These are phyloP conservation scores for Botrytis fabae DNA, from an alignment of 2,329 filamentous ascomycete genomes.

Conservation along the genomic window DNA sequence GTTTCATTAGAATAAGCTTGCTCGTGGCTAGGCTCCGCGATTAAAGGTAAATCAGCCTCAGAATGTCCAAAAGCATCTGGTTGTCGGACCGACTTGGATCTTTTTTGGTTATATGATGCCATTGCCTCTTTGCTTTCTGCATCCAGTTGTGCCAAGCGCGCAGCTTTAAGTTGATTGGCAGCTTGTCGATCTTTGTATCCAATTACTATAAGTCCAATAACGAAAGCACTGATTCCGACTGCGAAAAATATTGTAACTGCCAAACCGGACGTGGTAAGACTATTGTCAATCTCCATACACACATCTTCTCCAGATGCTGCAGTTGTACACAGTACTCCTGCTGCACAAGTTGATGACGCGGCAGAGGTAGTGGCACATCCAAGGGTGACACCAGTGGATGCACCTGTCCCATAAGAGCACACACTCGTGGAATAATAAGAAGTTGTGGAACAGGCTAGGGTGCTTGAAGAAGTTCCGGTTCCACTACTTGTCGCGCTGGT, in stretches of 20 bases:
- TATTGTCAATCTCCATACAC: conserved; percentile 7
- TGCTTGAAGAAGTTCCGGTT: not conserved
- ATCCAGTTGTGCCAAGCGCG: conserved; percentile 9
- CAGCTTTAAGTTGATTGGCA: not conserved
- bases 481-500: not conserved
- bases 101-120: not conserved
- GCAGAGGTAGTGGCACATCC: conserved; percentile 16
- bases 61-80: conserved; percentile 1
- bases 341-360: conserved; percentile 1
- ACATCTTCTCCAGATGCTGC: not conserved
- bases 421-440: conserved; percentile 9
- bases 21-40: not conserved
- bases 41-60: conserved; percentile 1
- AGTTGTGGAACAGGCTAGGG: conserved; percentile 19
- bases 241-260: conserved; percentile 19
- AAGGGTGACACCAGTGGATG: conserved; percentile 17
- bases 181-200: conserved; percentile 3
- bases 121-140: conserved; percentile 14
- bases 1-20: not conserved
- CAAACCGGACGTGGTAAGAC: conserved; percentile 17
- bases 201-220: conserved; percentile 18
- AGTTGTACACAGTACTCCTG: conserved; percentile 16
- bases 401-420: conserved; percentile 22
- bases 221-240: conserved; percentile 3
- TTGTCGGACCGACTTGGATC: not conserved